Evolutionary conservation across 1,284 basidiomycete species (phyloP), one percentile per base, ranked within the genome.

Genomic region (Boletus chippewaensis): DNA sequence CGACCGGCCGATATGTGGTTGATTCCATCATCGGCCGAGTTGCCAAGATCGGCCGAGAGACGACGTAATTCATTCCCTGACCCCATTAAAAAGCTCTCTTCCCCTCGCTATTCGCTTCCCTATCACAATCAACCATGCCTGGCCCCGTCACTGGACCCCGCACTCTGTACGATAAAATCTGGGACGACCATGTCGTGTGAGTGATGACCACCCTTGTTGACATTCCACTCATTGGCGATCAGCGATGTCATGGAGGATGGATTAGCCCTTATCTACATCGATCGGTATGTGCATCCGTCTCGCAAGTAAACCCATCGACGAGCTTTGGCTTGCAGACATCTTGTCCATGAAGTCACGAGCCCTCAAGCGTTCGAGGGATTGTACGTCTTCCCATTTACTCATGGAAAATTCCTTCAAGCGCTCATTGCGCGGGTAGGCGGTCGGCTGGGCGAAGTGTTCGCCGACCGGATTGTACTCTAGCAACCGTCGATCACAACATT

Each of bases 351-450:
- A 76, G 94, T 97, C 47, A 96, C 95, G 16, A 94, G 89, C 56
- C 94, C 94, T 32, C 95, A 97, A 69, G 94, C 94, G 1, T 97
- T 97, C 61, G 94, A 96, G 70, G 94, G 94, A 66, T 75, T 97
- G 81, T 86, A 60, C 65, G 85, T 77, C 5, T 44, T 40, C 9
- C 6, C 40, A 36, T 52, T 35, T 13, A 34, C 6, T 45, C 44
- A 22, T 36, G 16, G 34, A 36, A 20, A 29, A 40, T 31, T 42
- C 10, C 52, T 51, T 56, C 49, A n/a, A 18, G 16, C 35, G 0
- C 57, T 58, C 38, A 62, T 51, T 32, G 47, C 24, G 41, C 52
- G 4, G 49, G 20, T 53, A 91, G 88, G 57, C 81, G 91, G 57
- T 87, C 79, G 60, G 91, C 95, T 47, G 80, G 79, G 36, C 81